Evolutionary conservation across 164 flowering plant genomes (phyloP), one percentile per base, ranked within the genome.

Genomic region (Nelumbo lutea): DNA sequence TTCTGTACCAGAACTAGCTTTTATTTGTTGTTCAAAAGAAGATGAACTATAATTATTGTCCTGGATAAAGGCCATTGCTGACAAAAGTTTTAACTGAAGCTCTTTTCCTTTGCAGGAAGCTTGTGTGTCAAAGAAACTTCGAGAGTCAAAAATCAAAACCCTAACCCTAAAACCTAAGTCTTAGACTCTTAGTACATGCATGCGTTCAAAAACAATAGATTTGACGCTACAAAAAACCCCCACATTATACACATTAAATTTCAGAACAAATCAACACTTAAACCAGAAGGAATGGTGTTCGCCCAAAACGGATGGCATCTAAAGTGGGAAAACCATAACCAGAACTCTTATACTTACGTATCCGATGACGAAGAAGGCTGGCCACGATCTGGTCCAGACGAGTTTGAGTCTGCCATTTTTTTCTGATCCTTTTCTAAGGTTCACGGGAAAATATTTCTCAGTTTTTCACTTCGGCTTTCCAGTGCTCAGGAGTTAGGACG

Each of bases 321-420:
- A 47, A 1, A 45, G 51, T 46, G 39, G 65, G 27, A 60, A 15
- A 65, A 15, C 57, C 11, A 14, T 27, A 48, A 40, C 1, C 8
- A 2, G 6, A 51, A 1, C 10, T 56, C 8, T 50, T 14, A 46
- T 38, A 72, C 78, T 44, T 70, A 78, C 81, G 76, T 55, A 42
- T 78, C 74, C 2, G 78, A 62, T 5, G 80, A 76, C 42, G 78
- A 77, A 48, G 76, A 78, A 50, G 77, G 75, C n/a, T 66, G 72
- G 65, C 11, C 47, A 1, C 4, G 62, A 70, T 70, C 73, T 8
- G 73, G 61, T 43, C 70, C 55, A 6, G 70, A 51, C 2, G 78
- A 75, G 62, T 65, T 72, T 10, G 72, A 53, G 72, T 78, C 76
- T 47, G 72, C 81, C 81, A 78, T 78, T 13, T 40, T 44, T 47